Conservation (phyloP, 768 basidiomycete species). For the Hypholoma sublateritium region DNA sequence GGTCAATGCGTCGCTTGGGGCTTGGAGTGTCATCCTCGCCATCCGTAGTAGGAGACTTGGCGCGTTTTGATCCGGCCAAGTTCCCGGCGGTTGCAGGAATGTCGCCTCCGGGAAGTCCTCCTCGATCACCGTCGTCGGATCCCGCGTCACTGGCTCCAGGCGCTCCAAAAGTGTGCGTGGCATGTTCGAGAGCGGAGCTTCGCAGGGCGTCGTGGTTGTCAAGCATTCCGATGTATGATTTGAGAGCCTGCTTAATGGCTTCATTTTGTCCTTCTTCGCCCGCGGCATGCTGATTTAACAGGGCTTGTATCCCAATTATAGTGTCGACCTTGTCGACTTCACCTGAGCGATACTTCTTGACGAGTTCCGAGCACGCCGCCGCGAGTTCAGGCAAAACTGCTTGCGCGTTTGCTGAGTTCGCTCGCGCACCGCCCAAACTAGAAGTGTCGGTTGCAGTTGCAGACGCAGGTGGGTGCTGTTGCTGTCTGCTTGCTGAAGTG, state of each 20-base stretch:
- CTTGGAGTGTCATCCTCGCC: not conserved
- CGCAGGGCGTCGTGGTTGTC: slow-evolving; percentile 11
- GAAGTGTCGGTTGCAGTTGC: too few species aligned
- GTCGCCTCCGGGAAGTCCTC: not conserved
- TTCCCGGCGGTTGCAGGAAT: not conserved
- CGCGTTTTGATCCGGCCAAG: not conserved
- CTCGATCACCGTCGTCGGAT: not conserved
- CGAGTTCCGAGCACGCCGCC: not conserved
- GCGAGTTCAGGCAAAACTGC: too few species aligned
- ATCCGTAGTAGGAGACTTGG: not conserved
- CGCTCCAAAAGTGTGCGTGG: not conserved
- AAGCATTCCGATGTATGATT: slow-evolving; percentile 9
- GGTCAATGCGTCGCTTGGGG: not conserved
- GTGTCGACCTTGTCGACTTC: not conserved
- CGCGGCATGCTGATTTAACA: not conserved
- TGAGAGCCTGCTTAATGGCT: slow-evolving; percentile 6
- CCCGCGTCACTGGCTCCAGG: not conserved
- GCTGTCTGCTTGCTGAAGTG: too few species aligned
- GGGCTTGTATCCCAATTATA: not conserved
- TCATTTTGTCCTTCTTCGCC: not conserved
- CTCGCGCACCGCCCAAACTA: too few species aligned
- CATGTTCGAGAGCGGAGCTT: not conserved
- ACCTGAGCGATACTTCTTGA: not conserved
- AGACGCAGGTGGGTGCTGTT: too few species aligned
- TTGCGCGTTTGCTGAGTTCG: too few species aligned